Evolutionary conservation across 139 green algal species (phyloP).

Genomic region (Tetradesmus lagerheimii): DNA sequence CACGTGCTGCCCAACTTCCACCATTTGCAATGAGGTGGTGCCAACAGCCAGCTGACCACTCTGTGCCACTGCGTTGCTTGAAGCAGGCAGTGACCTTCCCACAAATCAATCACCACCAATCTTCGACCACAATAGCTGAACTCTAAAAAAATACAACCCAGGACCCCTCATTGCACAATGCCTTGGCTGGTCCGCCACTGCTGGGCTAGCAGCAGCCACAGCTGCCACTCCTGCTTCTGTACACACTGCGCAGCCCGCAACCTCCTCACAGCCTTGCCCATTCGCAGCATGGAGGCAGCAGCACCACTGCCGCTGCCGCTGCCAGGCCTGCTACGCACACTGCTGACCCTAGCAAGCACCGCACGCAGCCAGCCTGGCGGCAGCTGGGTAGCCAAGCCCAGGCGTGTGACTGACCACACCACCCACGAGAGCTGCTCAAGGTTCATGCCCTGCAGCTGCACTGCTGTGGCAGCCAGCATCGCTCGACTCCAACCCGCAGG

Average conservation of each 20-base stretch:
- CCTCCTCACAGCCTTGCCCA: neutral
- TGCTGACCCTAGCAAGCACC: neutral
- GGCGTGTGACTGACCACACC: neutral
- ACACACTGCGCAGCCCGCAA: neutral
- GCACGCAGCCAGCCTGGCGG: neutral
- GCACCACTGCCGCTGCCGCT: neutral
- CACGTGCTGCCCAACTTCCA: too few relatives aligned
- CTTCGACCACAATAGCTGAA: too few relatives aligned
- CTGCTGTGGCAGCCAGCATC: neutral
- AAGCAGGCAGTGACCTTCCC: too few relatives aligned
- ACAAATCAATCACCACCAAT: too few relatives aligned
- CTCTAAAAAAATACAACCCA: too few relatives aligned
- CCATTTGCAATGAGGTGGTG: too few relatives aligned
- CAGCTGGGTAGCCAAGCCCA: neutral
- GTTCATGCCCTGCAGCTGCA: neutral
- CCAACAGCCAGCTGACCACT: too few relatives aligned
- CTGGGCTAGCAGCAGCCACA: neutral
- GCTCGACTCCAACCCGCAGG: neutral
- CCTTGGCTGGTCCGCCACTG: neutral
- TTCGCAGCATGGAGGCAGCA: neutral
- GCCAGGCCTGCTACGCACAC: neutral
- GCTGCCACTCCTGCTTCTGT: neutral
- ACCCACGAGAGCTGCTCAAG: constrained; percentile 23
- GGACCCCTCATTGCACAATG: neutral
- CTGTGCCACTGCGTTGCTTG: too few relatives aligned